A percentile compares a stretch with the other conserved stretches of the same genome.
Conservation (phyloP, 139 green algal genomes). For the Trebouxia sp. region DNA sequence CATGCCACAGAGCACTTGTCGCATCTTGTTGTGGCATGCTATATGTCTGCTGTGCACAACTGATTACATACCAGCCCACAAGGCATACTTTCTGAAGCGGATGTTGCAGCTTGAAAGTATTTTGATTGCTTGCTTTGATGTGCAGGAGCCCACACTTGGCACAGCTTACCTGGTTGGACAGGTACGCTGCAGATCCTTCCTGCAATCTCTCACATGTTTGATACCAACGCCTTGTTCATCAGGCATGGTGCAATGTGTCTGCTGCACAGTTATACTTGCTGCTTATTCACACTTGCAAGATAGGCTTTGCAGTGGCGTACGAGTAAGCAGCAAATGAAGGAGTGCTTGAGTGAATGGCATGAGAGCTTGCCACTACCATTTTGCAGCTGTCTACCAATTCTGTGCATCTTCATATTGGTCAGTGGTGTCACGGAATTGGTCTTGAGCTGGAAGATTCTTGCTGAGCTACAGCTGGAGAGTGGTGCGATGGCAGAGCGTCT, state of each 20-base stretch:
- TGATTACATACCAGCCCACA: neutral
- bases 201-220: neutral
- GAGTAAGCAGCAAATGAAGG: too few relatives aligned
- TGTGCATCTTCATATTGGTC: conserved; percentile 9
- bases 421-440: conserved; percentile 9
- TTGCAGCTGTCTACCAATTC: neutral
- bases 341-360: too few relatives aligned
- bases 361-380: too few relatives aligned
- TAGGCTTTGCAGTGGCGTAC: too few relatives aligned
- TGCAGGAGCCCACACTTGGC: conserved; percentile 19
- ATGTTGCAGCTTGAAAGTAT: neutral
- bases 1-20: neutral
- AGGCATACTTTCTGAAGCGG: neutral
- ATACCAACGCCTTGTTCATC: too few relatives aligned
- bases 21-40: neutral
- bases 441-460: neutral
- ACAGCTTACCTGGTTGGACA: conserved; percentile 27
- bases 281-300: neutral
- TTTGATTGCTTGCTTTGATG: neutral
- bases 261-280: neutral
- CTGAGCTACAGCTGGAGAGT: neutral
- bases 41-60: neutral
- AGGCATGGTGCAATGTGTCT: neutral
- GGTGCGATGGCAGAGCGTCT: neutral
- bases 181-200: neutral